phyloP scores from a whole-genome alignment of 176 grass and related monocot genomes.

The Saccharum officinarum region DNA sequence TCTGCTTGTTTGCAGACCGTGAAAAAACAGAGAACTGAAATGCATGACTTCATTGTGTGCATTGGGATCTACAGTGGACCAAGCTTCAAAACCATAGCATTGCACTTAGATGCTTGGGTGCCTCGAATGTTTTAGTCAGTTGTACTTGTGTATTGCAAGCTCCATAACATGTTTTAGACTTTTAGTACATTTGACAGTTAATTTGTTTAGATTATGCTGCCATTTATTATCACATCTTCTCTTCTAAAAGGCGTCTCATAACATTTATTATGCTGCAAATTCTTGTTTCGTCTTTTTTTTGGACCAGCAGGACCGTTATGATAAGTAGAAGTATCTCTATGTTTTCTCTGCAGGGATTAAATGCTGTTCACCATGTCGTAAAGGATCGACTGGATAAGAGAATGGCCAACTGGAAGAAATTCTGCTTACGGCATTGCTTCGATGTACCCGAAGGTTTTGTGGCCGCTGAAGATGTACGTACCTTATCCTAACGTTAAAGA shows the following conservation, averaged over 20 bases:
- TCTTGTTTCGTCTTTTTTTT: neutral
- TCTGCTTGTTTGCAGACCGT: neutral
- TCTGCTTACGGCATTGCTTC: slow-evolving; percentile 36
- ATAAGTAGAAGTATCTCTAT: neutral
- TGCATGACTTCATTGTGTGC: neutral
- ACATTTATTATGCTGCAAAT: neutral
- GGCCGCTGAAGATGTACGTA: slow-evolving; percentile 4
- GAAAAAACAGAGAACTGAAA: neutral
- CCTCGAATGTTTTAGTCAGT: slow-evolving; percentile 7
- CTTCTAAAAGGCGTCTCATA: neutral
- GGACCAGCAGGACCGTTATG: neutral
- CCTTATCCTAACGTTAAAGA: slow-evolving; percentile 17
- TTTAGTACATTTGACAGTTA: neutral
- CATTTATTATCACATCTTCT: neutral
- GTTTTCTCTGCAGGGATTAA: slow-evolving; percentile 47
- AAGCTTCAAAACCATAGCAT: neutral
- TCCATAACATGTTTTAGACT: neutral
- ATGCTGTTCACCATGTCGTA: slow-evolving; percentile 20
- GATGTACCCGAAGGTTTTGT: slow-evolving; percentile 48
- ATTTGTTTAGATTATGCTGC: neutral
- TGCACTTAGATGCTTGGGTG: neutral
- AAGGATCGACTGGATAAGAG: slow-evolving; percentile 39
- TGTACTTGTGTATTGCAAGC: neutral
- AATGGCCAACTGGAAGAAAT: slow-evolving; percentile 48
- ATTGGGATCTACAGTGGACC: neutral